These are phyloP conservation scores for Citrullus amarus DNA, from an alignment of 306 rosid species.

Conservation along the genomic window DNA sequence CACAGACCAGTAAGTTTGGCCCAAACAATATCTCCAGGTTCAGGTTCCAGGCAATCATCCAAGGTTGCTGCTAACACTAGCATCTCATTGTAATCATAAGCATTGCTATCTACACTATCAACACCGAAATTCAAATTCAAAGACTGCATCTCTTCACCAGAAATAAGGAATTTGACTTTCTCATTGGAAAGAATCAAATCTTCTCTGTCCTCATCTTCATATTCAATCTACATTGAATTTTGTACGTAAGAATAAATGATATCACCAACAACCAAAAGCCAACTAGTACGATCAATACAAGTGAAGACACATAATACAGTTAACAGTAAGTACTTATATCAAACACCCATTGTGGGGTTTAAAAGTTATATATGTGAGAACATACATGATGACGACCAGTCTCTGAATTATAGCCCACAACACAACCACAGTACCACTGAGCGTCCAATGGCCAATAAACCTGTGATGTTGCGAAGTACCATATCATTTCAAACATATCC, in stretches of 20 bases:
- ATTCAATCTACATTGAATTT: conserved; percentile 52
- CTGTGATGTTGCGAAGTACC: conserved; percentile 31
- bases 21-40: conserved; percentile 89
- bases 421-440: conserved; percentile 48
- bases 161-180: conserved; percentile 61
- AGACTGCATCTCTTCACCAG: conserved; percentile 64
- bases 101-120: conserved; percentile 41
- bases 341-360: background rate
- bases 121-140: conserved; percentile 50
- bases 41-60: conserved; percentile 76
- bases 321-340: background rate
- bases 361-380: conserved; percentile 11
- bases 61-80: conserved; percentile 88
- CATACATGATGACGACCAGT: conserved; percentile 61
- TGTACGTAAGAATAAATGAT: background rate
- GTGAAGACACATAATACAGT: background rate
- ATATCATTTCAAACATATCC: background rate
- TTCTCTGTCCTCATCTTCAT: conserved; percentile 74
- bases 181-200: conserved; percentile 60
- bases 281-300: background rate
- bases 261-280: background rate
- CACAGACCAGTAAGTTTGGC: conserved; percentile 92
- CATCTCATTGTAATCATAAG: conserved; percentile 80
- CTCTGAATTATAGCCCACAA: conserved; percentile 48
- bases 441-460: conserved; percentile 96